Conservation (phyloP, 2,329 filamentous ascomycete species). For the Xylariomycetidae sp. region DNA sequence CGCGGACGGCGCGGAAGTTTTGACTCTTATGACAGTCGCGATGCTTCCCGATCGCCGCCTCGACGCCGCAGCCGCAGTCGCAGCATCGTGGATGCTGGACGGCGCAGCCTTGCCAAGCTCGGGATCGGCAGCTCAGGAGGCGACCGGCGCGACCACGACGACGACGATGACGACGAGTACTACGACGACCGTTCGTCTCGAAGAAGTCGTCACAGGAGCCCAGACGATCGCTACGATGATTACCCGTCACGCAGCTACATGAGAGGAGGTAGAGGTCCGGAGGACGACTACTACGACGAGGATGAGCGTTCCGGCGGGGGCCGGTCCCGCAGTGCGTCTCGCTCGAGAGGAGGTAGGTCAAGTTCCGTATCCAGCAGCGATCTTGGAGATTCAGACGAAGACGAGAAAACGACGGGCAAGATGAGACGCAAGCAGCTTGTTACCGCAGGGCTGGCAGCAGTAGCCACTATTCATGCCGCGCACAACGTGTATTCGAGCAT, state of each 20-base stretch:
- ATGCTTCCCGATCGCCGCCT: slow-evolving; percentile 35
- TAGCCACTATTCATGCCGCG: slow-evolving; percentile 55
- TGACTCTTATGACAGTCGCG: slow-evolving; percentile 41
- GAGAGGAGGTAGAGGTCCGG: slow-evolving; percentile 26
- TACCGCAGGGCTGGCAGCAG: slow-evolving; percentile 49
- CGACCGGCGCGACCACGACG: slow-evolving; percentile 37
- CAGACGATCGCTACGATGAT: too few relatives aligned
- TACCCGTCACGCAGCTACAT: slow-evolving; percentile 29
- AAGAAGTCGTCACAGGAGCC: too few relatives aligned
- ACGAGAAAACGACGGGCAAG: slow-evolving; percentile 47
- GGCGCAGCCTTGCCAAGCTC: slow-evolving; percentile 55
- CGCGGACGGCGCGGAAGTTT: too few relatives aligned
- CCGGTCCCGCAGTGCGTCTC: slow-evolving; percentile 32
- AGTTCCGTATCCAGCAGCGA: slow-evolving; percentile 48
- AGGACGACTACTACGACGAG: slow-evolving; percentile 36
- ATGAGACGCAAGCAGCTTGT: slow-evolving; percentile 58
- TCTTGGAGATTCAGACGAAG: slow-evolving; percentile 52
- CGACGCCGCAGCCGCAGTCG: slow-evolving; percentile 51
- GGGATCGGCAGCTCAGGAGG: slow-evolving; percentile 49
- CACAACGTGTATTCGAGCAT: slow-evolving; percentile 53
- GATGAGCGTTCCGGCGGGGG: slow-evolving; percentile 38
- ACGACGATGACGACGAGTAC: slow-evolving; percentile 33
- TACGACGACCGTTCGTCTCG: too few relatives aligned
- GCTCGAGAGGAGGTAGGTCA: slow-evolving; percentile 35
- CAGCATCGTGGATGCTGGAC: slow-evolving; percentile 58